phyloP scores from a whole-genome alignment of 768 basidiomycete genomes.

The Psilocybe cubensis region DNA sequence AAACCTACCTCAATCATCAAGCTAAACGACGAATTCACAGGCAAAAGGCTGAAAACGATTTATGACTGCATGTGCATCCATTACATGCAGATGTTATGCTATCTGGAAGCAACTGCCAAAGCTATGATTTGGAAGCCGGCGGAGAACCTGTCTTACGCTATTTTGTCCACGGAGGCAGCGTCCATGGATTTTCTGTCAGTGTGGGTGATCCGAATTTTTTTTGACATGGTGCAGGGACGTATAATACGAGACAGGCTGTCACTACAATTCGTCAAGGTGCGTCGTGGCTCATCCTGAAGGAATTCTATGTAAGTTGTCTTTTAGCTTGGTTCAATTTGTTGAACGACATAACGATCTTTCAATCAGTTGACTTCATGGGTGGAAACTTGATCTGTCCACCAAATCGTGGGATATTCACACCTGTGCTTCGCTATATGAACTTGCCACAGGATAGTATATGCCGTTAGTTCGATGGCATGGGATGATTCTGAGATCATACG shows the following conservation, averaged over 20 bases:
- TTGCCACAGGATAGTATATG: slow-evolving; percentile 49
- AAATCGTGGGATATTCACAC: slow-evolving; percentile 48
- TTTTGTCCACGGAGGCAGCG: slow-evolving; percentile 40
- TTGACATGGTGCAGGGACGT: slow-evolving; percentile 39
- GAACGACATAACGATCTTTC: background rate
- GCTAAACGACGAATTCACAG: slow-evolving; percentile 3
- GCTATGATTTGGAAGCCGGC: slow-evolving; percentile 37
- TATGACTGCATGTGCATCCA: slow-evolving; percentile 31
- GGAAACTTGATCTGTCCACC: slow-evolving; percentile 31
- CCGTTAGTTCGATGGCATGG: slow-evolving; percentile 38
- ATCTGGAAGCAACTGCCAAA: slow-evolving; percentile 15
- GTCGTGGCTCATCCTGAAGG: slow-evolving; percentile 39
- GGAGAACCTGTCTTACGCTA: slow-evolving; percentile 33
- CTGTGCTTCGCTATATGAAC: slow-evolving; percentile 37
- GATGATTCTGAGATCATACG: slow-evolving; percentile 25
- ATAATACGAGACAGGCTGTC: slow-evolving; percentile 38
- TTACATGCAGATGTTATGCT: slow-evolving; percentile 24
- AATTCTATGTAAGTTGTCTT: slow-evolving; percentile 1
- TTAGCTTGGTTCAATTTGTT: background rate
- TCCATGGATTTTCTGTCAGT: slow-evolving; percentile 36
- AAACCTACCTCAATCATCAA: slow-evolving; percentile 15
- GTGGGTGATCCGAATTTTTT: slow-evolving; percentile 37
- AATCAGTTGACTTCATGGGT: slow-evolving; percentile 34
- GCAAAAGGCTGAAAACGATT: slow-evolving; percentile 12
- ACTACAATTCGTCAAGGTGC: slow-evolving; percentile 31